Base-by-base conservation (phyloP, 2,329 filamentous ascomycete species). In the Aspergillus carbonarius region DNA sequence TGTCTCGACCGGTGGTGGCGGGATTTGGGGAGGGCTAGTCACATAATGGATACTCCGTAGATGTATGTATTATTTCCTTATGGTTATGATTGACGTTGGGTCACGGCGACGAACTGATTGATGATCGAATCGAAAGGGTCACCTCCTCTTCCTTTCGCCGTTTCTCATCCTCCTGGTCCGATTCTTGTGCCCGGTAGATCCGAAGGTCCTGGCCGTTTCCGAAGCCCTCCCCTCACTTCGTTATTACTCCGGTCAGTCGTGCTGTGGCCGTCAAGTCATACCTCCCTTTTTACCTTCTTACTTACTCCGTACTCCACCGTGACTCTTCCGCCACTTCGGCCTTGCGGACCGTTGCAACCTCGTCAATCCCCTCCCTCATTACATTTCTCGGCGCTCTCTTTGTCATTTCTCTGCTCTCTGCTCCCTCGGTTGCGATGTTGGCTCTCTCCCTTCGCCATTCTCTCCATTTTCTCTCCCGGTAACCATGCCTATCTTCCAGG, bases 401-500 rank as follows among this genome's bases (percentile, higher is more conserved):
- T 30, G 18, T 25, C 17, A 5, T 30, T 17, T 40, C 50, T 40
- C 39, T 37, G 13, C 12, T 15, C 15, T 20, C 17, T 20, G 30
- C 27, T 49, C 25, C 54, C 54, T 18, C 27, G 47, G 42, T 55
- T 72, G 71, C 63, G 62, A 73, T 74, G 72, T 63, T 60, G 57
- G 47, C 37, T 17, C 55, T 39, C 25, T 52, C 57, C 60, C 57
- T 53, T 53, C 58, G 40, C 58, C 60, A 59, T 59, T 63, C 62
- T 54, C 54, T 50, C 55, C 39, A 52, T 50, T 46, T 47, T 35
- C 58, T 54, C 44, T 55, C 27, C 56, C 60, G 59, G 64, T 69
- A 63, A 72, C 54, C 51, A 74, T 74, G 72, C 72, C 72, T 54
- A 70, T 73, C 37, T 73, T 74, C 55, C 70, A 69, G 53, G 68